Evolutionary conservation across 345 rosid genomes (phyloP).

Genomic region (Heritiera fomes): DNA sequence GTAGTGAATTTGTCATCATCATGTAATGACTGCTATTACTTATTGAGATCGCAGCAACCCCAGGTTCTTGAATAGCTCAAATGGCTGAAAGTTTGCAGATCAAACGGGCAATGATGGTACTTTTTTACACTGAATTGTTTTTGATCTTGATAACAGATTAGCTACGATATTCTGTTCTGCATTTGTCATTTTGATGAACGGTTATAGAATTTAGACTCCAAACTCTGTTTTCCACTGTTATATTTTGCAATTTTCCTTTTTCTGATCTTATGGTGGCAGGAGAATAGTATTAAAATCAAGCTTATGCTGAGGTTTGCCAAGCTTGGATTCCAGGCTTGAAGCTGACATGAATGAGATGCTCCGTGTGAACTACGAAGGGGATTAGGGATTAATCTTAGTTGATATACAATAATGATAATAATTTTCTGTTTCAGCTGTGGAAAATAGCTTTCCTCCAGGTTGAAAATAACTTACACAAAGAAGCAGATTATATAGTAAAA

Average conservation of each 20-base stretch:
- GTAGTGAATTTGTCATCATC: not conserved
- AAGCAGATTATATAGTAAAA: not conserved
- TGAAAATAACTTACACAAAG: too few relatives aligned
- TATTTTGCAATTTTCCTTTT: not conserved
- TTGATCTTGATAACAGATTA: not conserved
- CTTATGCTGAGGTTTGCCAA: too few relatives aligned
- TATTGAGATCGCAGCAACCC: not conserved
- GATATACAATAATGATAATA: not conserved
- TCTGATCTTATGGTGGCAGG: not conserved
- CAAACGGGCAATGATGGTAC: not conserved
- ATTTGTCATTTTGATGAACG: not conserved
- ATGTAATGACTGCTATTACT: constrained; percentile 1
- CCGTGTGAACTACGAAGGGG: not conserved
- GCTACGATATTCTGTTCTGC: not conserved
- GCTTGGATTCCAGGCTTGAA: not conserved
- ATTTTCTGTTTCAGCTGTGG: not conserved
- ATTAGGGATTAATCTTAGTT: not conserved
- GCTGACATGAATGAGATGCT: not conserved
- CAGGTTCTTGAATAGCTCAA: not conserved
- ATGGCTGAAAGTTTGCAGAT: constrained; percentile 3
- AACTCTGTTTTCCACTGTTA: not conserved
- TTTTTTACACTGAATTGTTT: not conserved
- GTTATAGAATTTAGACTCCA: not conserved
- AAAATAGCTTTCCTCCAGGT: not conserved
- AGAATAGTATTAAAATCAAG: too few relatives aligned